Base-by-base conservation (phyloP, 192 early-diverging fungal genomes). In the Backusella parvicylindrica region DNA sequence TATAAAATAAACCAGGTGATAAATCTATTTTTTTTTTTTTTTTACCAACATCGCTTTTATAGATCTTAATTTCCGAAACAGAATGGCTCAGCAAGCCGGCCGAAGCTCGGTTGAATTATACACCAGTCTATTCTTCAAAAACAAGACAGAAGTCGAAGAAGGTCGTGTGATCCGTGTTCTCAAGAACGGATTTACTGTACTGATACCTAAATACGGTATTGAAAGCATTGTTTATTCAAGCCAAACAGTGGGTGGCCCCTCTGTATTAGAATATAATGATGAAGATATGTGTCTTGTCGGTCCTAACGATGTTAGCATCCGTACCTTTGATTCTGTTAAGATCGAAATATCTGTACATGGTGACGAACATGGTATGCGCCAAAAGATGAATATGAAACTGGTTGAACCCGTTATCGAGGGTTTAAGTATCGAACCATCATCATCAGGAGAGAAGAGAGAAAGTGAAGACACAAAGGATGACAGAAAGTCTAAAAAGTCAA, bases 41-140 rank as follows among this genome's bases (percentile, higher is more conserved):
- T 68, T 26, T 47, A 36, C 69, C 6, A 47, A 68, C 18, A 47
- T 23, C 23, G 3, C 2, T 2, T 70, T 37, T 77, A 35, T 76
- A 86, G 86, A 66, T 72, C 86, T 99, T 40, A 99, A 99, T 83
- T 93, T 95, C 80, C 92, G 98, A 33, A 89, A 99, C 81, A 88
- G 96, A 7, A 95, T 94, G 92, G 98, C 98, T 6, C 98, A 99
- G 81, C 93, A 96, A 71, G 98, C 98, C 0, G 86, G 92, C 12
- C 89, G 97, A 6, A 93, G 94, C 35, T 97, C 96, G 2, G 98
- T 97, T 12, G 98, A 99, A 85, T 87, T 99, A 12, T 98, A 91
- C 87, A 99, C 98, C 1, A 91, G 96, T 72, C 73, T 99, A 72
- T 99, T 95, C 86, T 99, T 99, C 87, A 95, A 93, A 83, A 92